Evolutionary conservation across 2,329 filamentous ascomycete species (phyloP).

Genomic region (Aspergillus tamarii): DNA sequence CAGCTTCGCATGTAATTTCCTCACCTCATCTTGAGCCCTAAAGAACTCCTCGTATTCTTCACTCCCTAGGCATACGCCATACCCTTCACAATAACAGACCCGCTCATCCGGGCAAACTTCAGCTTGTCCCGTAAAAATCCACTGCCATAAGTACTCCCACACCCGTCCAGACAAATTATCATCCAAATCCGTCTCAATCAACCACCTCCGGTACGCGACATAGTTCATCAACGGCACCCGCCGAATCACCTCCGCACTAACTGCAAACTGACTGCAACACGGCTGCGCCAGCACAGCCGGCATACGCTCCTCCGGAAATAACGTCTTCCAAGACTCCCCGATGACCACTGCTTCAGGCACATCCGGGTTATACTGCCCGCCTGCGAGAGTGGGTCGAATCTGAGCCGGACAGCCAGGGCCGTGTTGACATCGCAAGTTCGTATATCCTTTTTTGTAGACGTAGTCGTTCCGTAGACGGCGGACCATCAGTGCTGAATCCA

Average conservation of each 20-base stretch:
- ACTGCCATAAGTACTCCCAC: constrained; percentile 59
- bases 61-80: constrained; percentile 10
- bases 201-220: constrained; percentile 55
- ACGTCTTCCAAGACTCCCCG: constrained; percentile 29
- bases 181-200: constrained; percentile 51
- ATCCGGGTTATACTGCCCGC: constrained; percentile 16
- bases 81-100: constrained; percentile 14
- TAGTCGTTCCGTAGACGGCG: constrained; percentile 46
- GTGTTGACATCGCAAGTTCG: constrained; percentile 56
- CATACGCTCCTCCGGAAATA: constrained; percentile 30
- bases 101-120: constrained; percentile 14
- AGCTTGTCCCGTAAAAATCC: constrained; percentile 11
- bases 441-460: constrained; percentile 50
- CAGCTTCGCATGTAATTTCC: constrained; percentile 2
- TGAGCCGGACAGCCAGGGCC: constrained; percentile 54
- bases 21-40: not conserved
- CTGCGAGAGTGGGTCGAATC: constrained; percentile 38
- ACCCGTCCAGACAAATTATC: constrained; percentile 54
- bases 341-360: constrained; percentile 35
- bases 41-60: constrained; percentile 13
- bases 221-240: constrained; percentile 51
- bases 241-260: constrained; percentile 53
- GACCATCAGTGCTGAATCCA: constrained; percentile 49
- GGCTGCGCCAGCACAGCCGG: constrained; percentile 52
- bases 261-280: constrained; percentile 60